Evolutionary conservation across 2,329 filamentous ascomycete genomes (phyloP).

Genomic region (Fusarium falciforme): DNA sequence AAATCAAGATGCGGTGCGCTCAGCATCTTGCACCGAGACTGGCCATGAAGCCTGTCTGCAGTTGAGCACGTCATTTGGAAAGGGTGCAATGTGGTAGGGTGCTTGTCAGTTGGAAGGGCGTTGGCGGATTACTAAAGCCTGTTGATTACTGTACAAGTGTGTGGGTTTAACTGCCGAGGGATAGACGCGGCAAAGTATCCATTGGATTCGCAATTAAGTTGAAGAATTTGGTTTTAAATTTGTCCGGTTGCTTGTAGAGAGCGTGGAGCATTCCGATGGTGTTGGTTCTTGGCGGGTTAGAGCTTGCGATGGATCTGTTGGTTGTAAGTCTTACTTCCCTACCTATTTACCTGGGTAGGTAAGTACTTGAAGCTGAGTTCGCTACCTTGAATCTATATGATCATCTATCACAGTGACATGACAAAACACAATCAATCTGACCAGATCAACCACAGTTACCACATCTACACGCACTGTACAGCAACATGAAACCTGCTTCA

Average conservation of each 20-base stretch:
- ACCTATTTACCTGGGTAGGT: not conserved
- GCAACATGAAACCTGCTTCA: not conserved
- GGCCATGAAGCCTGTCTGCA: conserved; percentile 27
- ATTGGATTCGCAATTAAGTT: not conserved
- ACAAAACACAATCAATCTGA: not conserved
- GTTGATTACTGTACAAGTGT: conserved; percentile 36
- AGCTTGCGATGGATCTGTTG: not conserved
- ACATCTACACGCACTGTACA: conserved; percentile 26
- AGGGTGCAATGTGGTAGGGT: conserved; percentile 33
- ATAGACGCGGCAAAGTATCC: not conserved
- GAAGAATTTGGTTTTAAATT: not conserved
- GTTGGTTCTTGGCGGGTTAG: not conserved
- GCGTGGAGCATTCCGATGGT: not conserved
- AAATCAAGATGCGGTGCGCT: conserved; percentile 40
- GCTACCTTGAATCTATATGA: not conserved
- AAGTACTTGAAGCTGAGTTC: not conserved
- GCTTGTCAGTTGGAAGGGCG: conserved; percentile 35
- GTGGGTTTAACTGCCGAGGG: not conserved
- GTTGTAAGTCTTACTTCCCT: not conserved
- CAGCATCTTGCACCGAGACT: conserved; percentile 23
- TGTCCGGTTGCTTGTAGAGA: not conserved
- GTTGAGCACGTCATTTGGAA: conserved; percentile 42
- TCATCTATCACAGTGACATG: not conserved
- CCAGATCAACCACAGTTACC: not conserved
- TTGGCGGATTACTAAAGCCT: conserved; percentile 39